Evolutionary conservation across 139 green algal species (phyloP), one percentile per base, ranked within the genome.

Genomic region (Micromonas pusilla): DNA sequence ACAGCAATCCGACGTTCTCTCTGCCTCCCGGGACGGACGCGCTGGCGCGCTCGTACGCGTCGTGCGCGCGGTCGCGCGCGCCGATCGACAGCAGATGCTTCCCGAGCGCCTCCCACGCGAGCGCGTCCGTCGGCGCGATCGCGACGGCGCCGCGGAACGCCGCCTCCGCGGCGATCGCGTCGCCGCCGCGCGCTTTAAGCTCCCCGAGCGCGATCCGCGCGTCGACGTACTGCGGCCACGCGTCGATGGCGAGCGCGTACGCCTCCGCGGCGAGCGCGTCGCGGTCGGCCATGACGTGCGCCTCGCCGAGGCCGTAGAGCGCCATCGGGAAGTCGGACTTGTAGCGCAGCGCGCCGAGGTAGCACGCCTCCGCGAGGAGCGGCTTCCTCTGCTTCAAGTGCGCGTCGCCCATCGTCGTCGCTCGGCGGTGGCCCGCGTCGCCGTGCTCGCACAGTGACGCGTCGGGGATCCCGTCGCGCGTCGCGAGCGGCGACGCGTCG

Each of bases 221-320:
- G 65, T 72, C 65, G 65, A 72, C 28, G 65, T 72, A 72, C n/a
- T 72, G 26, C 65, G 65, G 65, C 65, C 65, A 72, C n/a, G 13
- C 3, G 3, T 39, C 33, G n/a, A 72, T 25, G n/a, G 65, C 65
- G 65, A 38, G 28, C 13, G 36, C 30, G 65, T 72, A 72, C 26
- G 26, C 33, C 28, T 21, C 4, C 65, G 3, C 13, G 13, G 65
- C 65, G 65, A 72, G 65, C n/a, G 36, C 65, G 30, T 45, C 32
- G 13, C 65, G 26, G 30, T 39, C 33, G 26, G 26, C 26, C 4
- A 4, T 4, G n/a, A 26, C 30, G 30, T 52, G 33, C 28, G 30
- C 33, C 30, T 72, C 65, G 30, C 65, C 65, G 26, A 72, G 13
- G 28, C 65, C 65, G 28, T 72, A 72, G 13, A 52, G 33, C 65